Evolutionary conservation across 345 rosid species (phyloP).

Genomic region (Lepidium sativum): DNA sequence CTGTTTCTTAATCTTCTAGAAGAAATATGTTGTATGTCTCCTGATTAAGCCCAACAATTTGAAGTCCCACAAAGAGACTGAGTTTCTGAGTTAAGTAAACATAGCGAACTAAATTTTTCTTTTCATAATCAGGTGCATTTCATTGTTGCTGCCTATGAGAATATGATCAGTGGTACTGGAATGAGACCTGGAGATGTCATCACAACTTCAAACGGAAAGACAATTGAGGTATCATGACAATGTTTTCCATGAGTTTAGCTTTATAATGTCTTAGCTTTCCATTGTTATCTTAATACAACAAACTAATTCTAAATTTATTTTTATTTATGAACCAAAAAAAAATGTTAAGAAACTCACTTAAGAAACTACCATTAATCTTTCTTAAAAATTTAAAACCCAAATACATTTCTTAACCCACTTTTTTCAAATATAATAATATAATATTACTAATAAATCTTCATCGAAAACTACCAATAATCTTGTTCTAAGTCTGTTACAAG

Average conservation of each 20-base stretch:
- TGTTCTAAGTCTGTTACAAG: slow-evolving; percentile 47
- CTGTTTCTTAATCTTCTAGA: background rate
- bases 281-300: background rate
- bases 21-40: background rate
- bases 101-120: background rate
- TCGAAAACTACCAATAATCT: no score
- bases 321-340: no score
- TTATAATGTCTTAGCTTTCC: slow-evolving; percentile 2
- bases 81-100: background rate
- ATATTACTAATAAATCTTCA: no score
- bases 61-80: background rate
- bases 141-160: slow-evolving; percentile 94
- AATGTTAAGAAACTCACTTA: no score
- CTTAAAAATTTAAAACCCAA: no score
- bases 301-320: no score
- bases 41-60: background rate
- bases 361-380: no score
- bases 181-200: slow-evolving; percentile 98
- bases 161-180: slow-evolving; percentile 97
- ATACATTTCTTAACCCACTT: no score
- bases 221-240: slow-evolving; percentile 56
- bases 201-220: slow-evolving; percentile 94
- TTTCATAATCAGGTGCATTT: slow-evolving; percentile 63
- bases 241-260: background rate
- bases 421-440: no score